phyloP scores from a whole-genome alignment of 257 asterid species.

The Rehmannia glutinosa region DNA sequence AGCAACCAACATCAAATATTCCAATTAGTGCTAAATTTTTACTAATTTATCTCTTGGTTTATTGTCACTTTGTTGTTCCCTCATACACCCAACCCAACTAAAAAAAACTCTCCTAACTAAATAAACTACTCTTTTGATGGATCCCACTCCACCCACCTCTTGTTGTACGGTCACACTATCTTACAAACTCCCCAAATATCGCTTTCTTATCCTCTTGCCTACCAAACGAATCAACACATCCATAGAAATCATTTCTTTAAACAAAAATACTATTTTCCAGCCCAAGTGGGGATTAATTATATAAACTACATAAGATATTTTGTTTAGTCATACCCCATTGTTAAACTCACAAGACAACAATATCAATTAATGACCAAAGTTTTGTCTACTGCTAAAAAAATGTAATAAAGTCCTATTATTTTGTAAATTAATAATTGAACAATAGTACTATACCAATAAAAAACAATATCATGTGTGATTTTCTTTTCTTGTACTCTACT shows the following conservation, averaged over 20 bases:
- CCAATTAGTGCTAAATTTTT: no score
- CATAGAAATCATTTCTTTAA: background rate
- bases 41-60: no score
- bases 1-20: background rate
- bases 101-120: slow-evolving; percentile 39
- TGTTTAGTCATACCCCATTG: background rate
- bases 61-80: slow-evolving; percentile 24
- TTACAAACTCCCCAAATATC: slow-evolving; percentile 27
- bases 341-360: background rate
- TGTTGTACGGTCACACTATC: slow-evolving; percentile 52
- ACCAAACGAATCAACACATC: slow-evolving; percentile 37
- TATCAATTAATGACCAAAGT: background rate
- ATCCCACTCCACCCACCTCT: slow-evolving; percentile 69
- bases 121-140: slow-evolving; percentile 31
- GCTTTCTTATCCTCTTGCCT: slow-evolving; percentile 36
- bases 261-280: background rate
- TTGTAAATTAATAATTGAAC: background rate
- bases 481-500: slow-evolving; percentile 17
- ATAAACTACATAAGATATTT: background rate
- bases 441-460: background rate
- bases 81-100: slow-evolving; percentile 29
- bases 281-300: background rate
- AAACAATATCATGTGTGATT: background rate
- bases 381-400: background rate
- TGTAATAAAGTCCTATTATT: background rate